phyloP scores from a whole-genome alignment of 805 yeast genomes.

The Ogataea glucozyma region DNA sequence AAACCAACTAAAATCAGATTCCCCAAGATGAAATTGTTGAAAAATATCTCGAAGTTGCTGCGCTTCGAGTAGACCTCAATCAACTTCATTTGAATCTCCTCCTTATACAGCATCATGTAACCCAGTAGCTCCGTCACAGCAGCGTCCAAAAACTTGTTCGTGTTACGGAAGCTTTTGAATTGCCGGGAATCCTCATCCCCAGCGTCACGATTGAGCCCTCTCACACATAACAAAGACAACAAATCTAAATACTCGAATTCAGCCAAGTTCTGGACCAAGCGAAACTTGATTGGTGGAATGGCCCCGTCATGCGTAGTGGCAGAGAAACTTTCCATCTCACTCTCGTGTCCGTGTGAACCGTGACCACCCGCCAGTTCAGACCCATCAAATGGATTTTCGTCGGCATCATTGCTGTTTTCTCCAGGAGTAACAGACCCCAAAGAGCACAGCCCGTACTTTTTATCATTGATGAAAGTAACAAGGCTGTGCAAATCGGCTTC shows the following conservation, averaged over 20 bases:
- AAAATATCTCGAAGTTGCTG: conserved; percentile 36
- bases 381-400: conserved; percentile 32
- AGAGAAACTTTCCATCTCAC: background rate
- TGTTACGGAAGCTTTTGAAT: conserved; percentile 26
- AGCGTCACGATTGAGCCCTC: conserved; percentile 13
- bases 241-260: conserved; percentile 43
- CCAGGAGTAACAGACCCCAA: conserved; percentile 1
- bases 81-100: conserved; percentile 32
- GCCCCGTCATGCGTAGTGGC: conserved; percentile 19
- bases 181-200: conserved; percentile 16
- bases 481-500: conserved; percentile 61
- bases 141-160: conserved; percentile 34
- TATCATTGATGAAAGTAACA: conserved; percentile 59
- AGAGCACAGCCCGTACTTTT: conserved; percentile 33
- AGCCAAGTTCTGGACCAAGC: conserved; percentile 48
- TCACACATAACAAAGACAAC: conserved; percentile 26
- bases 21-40: conserved; percentile 41
- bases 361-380: conserved; percentile 32
- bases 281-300: conserved; percentile 40
- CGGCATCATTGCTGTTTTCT: conserved; percentile 14
- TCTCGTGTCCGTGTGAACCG: conserved; percentile 16
- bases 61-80: conserved; percentile 34
- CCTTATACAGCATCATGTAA: conserved; percentile 33
- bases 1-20: conserved; percentile 40
- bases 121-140: conserved; percentile 32